phyloP scores from a whole-genome alignment of 2,329 filamentous ascomycete species.

The Xylaria sp. region DNA sequence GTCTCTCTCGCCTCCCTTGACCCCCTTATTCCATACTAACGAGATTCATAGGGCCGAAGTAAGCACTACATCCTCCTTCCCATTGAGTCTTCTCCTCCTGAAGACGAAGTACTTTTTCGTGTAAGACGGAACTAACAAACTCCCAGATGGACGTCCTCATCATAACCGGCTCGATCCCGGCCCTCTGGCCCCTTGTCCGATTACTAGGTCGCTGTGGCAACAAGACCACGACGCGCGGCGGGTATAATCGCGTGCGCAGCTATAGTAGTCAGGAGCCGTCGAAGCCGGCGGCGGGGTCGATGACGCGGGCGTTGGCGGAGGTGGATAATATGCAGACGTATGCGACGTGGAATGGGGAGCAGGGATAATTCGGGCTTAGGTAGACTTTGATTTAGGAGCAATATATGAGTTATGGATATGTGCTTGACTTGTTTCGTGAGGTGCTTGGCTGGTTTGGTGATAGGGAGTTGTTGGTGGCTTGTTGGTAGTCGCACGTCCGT shows the following conservation, averaged over 20 bases:
- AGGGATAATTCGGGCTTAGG: neutral
- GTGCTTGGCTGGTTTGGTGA: too few species aligned
- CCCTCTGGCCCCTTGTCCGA: slow-evolving; percentile 9
- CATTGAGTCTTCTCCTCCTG: neutral
- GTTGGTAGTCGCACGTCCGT: too few species aligned
- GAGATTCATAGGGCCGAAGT: slow-evolving; percentile 5
- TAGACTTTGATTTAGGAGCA: neutral
- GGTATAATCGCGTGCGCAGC: slow-evolving; percentile 1
- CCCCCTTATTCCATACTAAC: neutral
- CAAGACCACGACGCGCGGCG: neutral
- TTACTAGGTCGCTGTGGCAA: slow-evolving; percentile 1
- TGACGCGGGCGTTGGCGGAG: slow-evolving; percentile 7
- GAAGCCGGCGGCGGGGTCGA: neutral
- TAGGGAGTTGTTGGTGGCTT: too few species aligned
- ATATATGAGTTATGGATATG: too few species aligned
- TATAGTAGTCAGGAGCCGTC: neutral
- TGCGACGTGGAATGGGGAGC: slow-evolving; percentile 6
- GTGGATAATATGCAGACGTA: slow-evolving; percentile 8
- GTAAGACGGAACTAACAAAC: neutral
- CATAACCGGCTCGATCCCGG: slow-evolving; percentile 10
- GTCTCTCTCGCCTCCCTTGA: neutral
- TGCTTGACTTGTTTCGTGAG: too few species aligned
- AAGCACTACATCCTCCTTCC: neutral
- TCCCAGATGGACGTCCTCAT: slow-evolving; percentile 16
- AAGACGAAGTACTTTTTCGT: neutral